Evolutionary conservation across 164 flowering plant species (phyloP).

Genomic region (Buxus sempervirens): DNA sequence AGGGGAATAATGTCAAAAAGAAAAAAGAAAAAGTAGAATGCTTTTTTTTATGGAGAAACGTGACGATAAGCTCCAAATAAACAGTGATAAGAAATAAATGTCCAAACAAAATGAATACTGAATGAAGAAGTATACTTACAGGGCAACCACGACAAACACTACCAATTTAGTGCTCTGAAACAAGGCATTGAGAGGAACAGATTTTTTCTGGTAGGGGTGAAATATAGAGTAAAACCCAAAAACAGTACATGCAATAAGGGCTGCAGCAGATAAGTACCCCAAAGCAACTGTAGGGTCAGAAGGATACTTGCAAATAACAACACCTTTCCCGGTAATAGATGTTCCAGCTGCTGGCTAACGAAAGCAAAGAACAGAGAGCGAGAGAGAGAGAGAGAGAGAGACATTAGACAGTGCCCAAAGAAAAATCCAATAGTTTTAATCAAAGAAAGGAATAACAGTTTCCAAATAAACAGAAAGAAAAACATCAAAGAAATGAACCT

Average conservation of each 20-base stretch:
- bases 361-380: background rate
- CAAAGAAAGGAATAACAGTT: too few species aligned
- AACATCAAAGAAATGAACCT: too few species aligned
- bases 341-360: slow-evolving; percentile 60
- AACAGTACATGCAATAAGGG: slow-evolving; percentile 33
- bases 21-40: too few species aligned
- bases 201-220: slow-evolving; percentile 66
- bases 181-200: slow-evolving; percentile 56
- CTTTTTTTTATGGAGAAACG: too few species aligned
- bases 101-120: background rate
- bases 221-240: slow-evolving; percentile 49
- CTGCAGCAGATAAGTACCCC: slow-evolving; percentile 45
- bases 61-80: background rate
- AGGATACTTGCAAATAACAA: slow-evolving; percentile 56
- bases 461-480: too few species aligned
- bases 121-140: slow-evolving; percentile 44
- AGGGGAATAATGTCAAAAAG: too few species aligned
- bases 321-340: slow-evolving; percentile 34
- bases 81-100: background rate
- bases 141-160: slow-evolving; percentile 59
- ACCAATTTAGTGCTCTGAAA: slow-evolving; percentile 54
- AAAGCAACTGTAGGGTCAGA: slow-evolving; percentile 58
- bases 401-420: background rate
- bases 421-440: background rate
- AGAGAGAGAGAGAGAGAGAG: too few species aligned